Percentiles rank a stretch among this genome's conserved stretches.
Evolutionary conservation across 805 yeast species (phyloP).

Genomic region (Kodamaea sagamina): DNA sequence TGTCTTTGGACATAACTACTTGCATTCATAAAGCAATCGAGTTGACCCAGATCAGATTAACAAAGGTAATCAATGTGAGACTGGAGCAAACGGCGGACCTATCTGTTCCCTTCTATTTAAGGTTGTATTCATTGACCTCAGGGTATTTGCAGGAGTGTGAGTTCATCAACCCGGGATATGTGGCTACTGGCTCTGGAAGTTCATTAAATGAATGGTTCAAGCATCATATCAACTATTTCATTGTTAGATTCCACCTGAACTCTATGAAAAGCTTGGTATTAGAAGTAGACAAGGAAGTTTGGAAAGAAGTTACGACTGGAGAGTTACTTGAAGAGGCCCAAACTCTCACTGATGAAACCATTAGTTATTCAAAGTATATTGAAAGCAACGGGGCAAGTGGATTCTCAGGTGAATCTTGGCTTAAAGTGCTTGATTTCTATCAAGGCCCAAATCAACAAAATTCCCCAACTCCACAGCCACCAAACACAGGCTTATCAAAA

Average conservation of each 20-base stretch:
- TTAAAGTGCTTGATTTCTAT: conserved; percentile 26
- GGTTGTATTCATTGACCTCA: conserved; percentile 64
- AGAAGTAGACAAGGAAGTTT: conserved; percentile 65
- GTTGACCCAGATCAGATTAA: conserved; percentile 71
- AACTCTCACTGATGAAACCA: conserved; percentile 24
- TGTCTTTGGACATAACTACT: conserved; percentile 65
- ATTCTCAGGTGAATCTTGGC: conserved; percentile 32
- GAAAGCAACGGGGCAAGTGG: conserved; percentile 23
- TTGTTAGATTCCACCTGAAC: conserved; percentile 54
- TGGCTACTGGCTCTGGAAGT: conserved; percentile 50
- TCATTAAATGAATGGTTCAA: conserved; percentile 63
- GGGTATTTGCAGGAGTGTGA: conserved; percentile 84
- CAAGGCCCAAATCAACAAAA: background rate
- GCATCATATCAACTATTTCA: conserved; percentile 64
- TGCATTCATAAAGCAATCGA: conserved; percentile 70
- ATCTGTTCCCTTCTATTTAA: conserved; percentile 60
- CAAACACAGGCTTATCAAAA: conserved; percentile 5
- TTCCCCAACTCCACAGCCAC: background rate
- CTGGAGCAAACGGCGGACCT: conserved; percentile 65
- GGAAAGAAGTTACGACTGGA: conserved; percentile 74
- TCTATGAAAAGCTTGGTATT: conserved; percentile 48
- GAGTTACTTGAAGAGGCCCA: conserved; percentile 34
- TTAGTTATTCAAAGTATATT: conserved; percentile 27
- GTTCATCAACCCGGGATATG: conserved; percentile 67
- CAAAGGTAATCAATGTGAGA: conserved; percentile 75